Base-by-base conservation (phyloP, 2,329 filamentous ascomycete genomes). In the Neofusicoccum sp. region DNA sequence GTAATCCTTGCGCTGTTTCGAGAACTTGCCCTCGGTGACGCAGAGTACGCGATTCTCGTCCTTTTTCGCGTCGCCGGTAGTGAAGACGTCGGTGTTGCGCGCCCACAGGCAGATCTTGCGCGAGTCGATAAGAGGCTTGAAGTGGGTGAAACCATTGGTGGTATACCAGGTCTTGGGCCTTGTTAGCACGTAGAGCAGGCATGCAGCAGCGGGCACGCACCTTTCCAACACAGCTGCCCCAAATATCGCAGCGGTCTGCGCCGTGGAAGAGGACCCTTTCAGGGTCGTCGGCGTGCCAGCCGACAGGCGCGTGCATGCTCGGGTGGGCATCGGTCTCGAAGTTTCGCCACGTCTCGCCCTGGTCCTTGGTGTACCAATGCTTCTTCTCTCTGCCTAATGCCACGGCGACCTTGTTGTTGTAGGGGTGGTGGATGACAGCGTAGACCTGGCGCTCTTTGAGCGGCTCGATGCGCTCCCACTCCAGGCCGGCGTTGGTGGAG, bases 71-170 rank as follows among this genome's bases (percentile, higher is more conserved):
- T 87, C 76, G 63, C 88, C 88, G 9, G 87, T 87, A 34, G 84
- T 85, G 72, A 99, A 97, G 43, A 86, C 76, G 4, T 84, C 82
- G 11, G 89, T 86, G 12, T 86, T 85, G 70, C 91, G 91, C 56
- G 95, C 93, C 91, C 93, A 99, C 73, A 88, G 86, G 74, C 95
- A 99, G 63, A 89, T 88, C 51, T 85, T 81, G 2, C 90, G 90
- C 66, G 87, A 84, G 43, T 84, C 80, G 57, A 89, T 84, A 62
- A 97, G 81, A 5, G 81, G 75, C 65, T 89, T 83, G 56, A 86
- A 83, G 44, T 82, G 76, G 65, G 88, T 82, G 79, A 99, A 99
- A 65, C 91, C 91, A 74, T 98, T 89, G 12, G 83, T 87, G 2
- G 95, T 98, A 73, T 96, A 97, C 66, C 80, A 84, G 24, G 82